Percentiles rank a stretch among this genome's conserved stretches.
Conservation (phyloP, 176 grass and related monocot genomes). For the Phoenix dactylifera region DNA sequence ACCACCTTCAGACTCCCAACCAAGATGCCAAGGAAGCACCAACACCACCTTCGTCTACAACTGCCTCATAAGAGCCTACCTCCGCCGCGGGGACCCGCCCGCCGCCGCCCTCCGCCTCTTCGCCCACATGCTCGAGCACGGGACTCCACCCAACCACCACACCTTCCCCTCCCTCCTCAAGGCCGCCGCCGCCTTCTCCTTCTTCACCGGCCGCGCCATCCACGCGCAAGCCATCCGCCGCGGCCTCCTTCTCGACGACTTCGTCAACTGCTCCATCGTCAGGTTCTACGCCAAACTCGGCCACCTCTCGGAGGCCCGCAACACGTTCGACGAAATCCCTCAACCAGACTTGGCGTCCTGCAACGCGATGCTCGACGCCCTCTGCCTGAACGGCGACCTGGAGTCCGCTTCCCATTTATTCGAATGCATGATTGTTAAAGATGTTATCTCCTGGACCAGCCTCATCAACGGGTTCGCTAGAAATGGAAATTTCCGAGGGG, state of each 20-base stretch:
- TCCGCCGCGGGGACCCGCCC: conserved; percentile 18
- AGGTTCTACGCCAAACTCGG: conserved; percentile 27
- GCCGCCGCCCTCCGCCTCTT: conserved; percentile 40
- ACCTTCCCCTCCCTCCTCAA: conserved; percentile 68
- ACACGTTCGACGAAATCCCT: conserved; percentile 58
- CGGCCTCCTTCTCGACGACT: conserved; percentile 37
- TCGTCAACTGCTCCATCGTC: conserved; percentile 59
- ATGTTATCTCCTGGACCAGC: conserved; percentile 60
- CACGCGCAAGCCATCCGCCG: conserved; percentile 57
- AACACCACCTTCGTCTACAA: conserved; percentile 52
- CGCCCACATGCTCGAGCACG: conserved; percentile 38
- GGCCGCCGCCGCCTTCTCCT: conserved; percentile 9
- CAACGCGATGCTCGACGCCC: conserved; percentile 62
- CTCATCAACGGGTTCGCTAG: conserved; percentile 47
- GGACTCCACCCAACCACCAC: conserved; percentile 47
- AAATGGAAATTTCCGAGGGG: conserved; percentile 23
- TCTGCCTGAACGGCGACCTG: conserved; percentile 26
- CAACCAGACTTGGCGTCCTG: conserved; percentile 43
- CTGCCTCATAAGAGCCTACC: conserved; percentile 50
- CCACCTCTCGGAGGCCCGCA: conserved; percentile 25
- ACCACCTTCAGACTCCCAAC: background rate
- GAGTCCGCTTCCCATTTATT: conserved; percentile 28
- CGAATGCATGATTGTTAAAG: conserved; percentile 23
- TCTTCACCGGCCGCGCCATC: conserved; percentile 15
- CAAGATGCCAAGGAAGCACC: background rate